Conservation (phyloP, 148 eudicot species). For the Oxyria digyna region DNA sequence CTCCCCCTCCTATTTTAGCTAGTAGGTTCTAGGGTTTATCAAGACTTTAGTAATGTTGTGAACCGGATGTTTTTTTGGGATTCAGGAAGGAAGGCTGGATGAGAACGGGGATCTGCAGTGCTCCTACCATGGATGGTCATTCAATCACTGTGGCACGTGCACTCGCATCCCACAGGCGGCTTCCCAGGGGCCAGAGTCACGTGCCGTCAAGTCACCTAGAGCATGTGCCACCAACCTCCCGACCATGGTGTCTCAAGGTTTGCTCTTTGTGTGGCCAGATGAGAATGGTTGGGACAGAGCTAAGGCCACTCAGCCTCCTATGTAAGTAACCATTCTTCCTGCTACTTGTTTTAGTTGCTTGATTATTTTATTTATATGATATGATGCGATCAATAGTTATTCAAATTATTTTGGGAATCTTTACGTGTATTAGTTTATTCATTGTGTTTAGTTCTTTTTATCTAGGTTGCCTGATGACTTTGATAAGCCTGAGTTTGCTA, state of each 20-base stretch:
- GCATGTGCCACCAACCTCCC: constrained; percentile 84
- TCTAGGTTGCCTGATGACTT: constrained; percentile 93
- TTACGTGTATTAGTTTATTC: not conserved
- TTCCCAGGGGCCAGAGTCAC: constrained; percentile 75
- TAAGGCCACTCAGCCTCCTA: constrained; percentile 56
- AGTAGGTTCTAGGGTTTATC: not conserved
- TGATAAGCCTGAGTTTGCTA: constrained; percentile 83
- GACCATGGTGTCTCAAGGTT: constrained; percentile 85
- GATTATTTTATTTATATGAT: not conserved
- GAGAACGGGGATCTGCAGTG: constrained; percentile 95
- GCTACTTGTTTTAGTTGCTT: not conserved
- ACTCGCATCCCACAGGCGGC: constrained; percentile 81
- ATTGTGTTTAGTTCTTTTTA: constrained; percentile 11
- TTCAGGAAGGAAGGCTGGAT: constrained; percentile 92
- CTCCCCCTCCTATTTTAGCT: not conserved
- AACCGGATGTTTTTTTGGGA: not conserved
- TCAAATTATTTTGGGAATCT: not conserved
- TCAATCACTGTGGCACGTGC: constrained; percentile 73
- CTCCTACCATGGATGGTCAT: constrained; percentile 98
- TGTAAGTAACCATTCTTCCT: constrained; percentile 24
- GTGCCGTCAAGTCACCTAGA: constrained; percentile 64
- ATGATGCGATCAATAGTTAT: not conserved
- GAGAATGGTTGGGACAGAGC: constrained; percentile 94
- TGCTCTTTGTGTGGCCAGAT: constrained; percentile 99
- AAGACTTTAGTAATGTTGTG: not conserved